phyloP scores from a whole-genome alignment of 495 filamentous ascomycete species.

The Aspergillus coremiiformis region DNA sequence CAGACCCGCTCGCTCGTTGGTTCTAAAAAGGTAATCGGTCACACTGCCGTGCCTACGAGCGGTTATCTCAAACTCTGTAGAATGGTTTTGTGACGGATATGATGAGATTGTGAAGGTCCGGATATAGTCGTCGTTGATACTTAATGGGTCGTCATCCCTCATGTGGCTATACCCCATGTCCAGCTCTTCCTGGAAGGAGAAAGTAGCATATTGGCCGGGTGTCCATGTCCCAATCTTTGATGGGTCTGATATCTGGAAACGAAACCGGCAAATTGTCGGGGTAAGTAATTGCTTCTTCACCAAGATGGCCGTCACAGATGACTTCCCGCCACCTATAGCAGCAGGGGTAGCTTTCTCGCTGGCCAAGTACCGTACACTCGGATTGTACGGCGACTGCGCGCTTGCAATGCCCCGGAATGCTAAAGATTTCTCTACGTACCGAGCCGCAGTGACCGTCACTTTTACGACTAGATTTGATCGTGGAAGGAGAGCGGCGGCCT shows the following conservation, averaged over 20 bases:
- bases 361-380: slow-evolving; percentile 47
- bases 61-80: slow-evolving; percentile 60
- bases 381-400: slow-evolving; percentile 66
- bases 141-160: slow-evolving; percentile 67
- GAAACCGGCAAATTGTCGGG: slow-evolving; percentile 55
- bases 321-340: slow-evolving; percentile 11
- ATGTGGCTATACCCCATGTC: slow-evolving; percentile 72
- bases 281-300: slow-evolving; percentile 50
- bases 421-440: slow-evolving; percentile 55
- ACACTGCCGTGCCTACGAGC: slow-evolving; percentile 58
- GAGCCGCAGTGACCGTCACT: slow-evolving; percentile 51
- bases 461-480: slow-evolving; percentile 65
- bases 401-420: slow-evolving; percentile 55
- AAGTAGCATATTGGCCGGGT: slow-evolving; percentile 66
- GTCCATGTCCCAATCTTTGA: slow-evolving; percentile 42
- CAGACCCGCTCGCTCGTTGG: slow-evolving; percentile 43
- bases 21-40: slow-evolving; percentile 56
- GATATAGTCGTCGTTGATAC: slow-evolving; percentile 75
- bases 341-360: slow-evolving; percentile 35
- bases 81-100: slow-evolving; percentile 31
- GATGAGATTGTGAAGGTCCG: slow-evolving; percentile 74
- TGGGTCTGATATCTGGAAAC: slow-evolving; percentile 49
- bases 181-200: slow-evolving; percentile 61
- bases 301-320: slow-evolving; percentile 41
- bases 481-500: slow-evolving; percentile 52